Base-by-base conservation (phyloP, 306 rosid genomes). In the apple (Malus domestica) region DNA sequence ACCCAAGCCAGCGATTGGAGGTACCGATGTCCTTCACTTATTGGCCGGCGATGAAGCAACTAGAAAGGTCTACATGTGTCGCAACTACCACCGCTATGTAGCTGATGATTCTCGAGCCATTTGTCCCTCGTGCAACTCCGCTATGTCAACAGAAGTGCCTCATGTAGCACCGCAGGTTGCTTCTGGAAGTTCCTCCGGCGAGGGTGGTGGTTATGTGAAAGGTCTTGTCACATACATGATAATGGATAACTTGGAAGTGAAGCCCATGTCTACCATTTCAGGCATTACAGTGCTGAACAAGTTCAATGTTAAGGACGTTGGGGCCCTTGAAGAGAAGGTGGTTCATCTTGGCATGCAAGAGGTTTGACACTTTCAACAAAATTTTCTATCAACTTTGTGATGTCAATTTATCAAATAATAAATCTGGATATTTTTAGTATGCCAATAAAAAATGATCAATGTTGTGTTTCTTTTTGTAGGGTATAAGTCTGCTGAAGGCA, bases 191-290 rank as follows among this genome's bases (percentile, higher is more conserved):
- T 3, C 19, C 3, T 4, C 70, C 3, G 1, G 29, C 3, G 51
- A 67, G 30, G 46, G 46, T 3, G 74, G 25, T 4, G 74, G 76
- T 27, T 82, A 18, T 33, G 80, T 78, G 20, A 78, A 54, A 69
- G 79, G 68, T 0, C 0, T 67, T 19, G 52, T 27, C 13, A 74
- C 74, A 4, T 83, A 74, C 61, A 63, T 83, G 78, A 60, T 83
- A 27, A 78, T 64, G 77, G 83, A 83, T 70, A 51, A 83, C 44
- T 42, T 83, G 16, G 75, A 13, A 5, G 83, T 83, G 35, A 74
- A 10, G 20, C 80, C 83, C 6, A 30, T 63, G 42, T 77, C 81
- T 15, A 59, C 67, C 25, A 29, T 52, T 8, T 72, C 77, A 3
- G 5, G 20, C 1, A 13, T 70, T 6, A 3, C 76, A 0, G 2